Conservation (phyloP, 1,284 basidiomycete species). For the Marasmius sp. region DNA sequence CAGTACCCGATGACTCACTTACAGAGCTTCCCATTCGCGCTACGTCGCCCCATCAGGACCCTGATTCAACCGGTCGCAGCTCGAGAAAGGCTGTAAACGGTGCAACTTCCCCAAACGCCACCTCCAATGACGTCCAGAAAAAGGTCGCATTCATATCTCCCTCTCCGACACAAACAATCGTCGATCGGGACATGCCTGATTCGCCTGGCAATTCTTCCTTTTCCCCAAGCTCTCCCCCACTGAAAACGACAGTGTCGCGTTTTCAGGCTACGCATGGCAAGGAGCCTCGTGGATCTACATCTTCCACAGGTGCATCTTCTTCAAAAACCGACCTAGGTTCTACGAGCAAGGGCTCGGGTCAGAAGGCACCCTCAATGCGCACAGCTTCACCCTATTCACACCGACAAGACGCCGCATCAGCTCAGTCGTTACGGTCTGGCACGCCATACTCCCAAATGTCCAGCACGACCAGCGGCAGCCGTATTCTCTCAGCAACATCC, state of each 20-base stretch:
- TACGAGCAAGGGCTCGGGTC: slow-evolving; percentile 27
- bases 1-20: neutral
- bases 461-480: slow-evolving; percentile 59
- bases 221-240: slow-evolving; percentile 39
- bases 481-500: slow-evolving; percentile 78
- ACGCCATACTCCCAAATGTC: slow-evolving; percentile 81
- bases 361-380: slow-evolving; percentile 59
- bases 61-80: slow-evolving; percentile 48
- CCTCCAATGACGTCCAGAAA: slow-evolving; percentile 57
- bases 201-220: slow-evolving; percentile 32
- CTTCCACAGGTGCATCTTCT: slow-evolving; percentile 47
- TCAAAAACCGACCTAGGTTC: slow-evolving; percentile 45
- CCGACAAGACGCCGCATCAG: slow-evolving; percentile 51
- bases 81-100: slow-evolving; percentile 52
- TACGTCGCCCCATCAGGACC: slow-evolving; percentile 19
- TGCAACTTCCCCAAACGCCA: slow-evolving; percentile 33
- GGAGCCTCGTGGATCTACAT: slow-evolving; percentile 66
- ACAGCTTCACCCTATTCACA: slow-evolving; percentile 63
- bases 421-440: slow-evolving; percentile 70
- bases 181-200: slow-evolving; percentile 36
- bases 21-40: slow-evolving; percentile 1
- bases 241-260: slow-evolving; percentile 70
- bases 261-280: slow-evolving; percentile 71
- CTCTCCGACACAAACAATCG: slow-evolving; percentile 48
- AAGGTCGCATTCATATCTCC: slow-evolving; percentile 85